Percentiles rank a stretch among this genome's conserved stretches.
Evolutionary conservation across 2,329 filamentous ascomycete species (phyloP).

Genomic region (Ramularia endophylla): DNA sequence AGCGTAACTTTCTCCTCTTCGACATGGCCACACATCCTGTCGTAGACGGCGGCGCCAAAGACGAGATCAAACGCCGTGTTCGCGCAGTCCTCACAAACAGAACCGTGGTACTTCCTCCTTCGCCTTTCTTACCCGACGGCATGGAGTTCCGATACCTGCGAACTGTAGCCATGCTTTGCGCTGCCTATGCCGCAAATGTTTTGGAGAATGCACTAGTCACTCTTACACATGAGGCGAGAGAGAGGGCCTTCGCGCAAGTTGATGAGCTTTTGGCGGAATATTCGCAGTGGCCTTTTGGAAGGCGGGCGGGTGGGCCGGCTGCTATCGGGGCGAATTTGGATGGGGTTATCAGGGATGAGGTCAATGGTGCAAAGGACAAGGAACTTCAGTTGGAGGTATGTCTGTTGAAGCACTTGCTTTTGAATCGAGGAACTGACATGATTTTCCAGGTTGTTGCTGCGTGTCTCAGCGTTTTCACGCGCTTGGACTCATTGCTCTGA

Average conservation of each 20-base stretch:
- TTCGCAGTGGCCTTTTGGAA: constrained; percentile 94
- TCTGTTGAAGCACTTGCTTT: constrained; percentile 9
- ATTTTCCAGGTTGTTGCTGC: constrained; percentile 68
- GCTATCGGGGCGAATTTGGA: constrained; percentile 91
- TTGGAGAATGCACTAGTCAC: constrained; percentile 95
- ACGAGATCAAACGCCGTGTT: constrained; percentile 90
- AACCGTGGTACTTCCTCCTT: constrained; percentile 81
- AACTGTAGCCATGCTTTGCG: constrained; percentile 94
- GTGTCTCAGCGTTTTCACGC: constrained; percentile 94
- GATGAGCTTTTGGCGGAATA: constrained; percentile 95
- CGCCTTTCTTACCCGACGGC: constrained; percentile 86
- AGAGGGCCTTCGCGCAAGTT: constrained; percentile 93
- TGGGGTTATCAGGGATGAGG: constrained; percentile 79
- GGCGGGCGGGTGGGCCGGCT: constrained; percentile 66
- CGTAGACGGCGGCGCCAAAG: constrained; percentile 92
- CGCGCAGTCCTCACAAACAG: constrained; percentile 88
- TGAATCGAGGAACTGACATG: constrained; percentile 23
- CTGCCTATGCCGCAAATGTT: constrained; percentile 95
- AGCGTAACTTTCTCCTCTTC: constrained; percentile 98
- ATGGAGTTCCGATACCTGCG: constrained; percentile 90
- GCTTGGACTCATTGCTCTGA: constrained; percentile 94
- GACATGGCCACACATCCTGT: constrained; percentile 99
- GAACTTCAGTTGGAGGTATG: constrained; percentile 91
- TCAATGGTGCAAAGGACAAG: constrained; percentile 81
- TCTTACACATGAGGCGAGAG: constrained; percentile 86